phyloP scores from a whole-genome alignment of 2,329 filamentous ascomycete genomes.

The Didymella arachidicola region DNA sequence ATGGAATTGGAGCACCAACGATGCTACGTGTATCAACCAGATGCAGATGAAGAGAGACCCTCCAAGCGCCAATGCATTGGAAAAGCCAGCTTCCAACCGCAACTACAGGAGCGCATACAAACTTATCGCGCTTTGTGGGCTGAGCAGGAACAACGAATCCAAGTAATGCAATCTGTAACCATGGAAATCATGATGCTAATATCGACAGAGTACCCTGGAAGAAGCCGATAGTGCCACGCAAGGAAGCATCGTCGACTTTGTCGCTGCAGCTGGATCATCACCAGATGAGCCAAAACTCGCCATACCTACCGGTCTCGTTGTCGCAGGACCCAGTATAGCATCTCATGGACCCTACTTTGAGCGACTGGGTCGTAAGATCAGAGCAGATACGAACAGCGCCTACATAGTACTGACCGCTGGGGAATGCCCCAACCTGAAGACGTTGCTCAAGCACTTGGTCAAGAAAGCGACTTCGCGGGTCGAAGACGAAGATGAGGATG shows the following conservation, averaged over 20 bases:
- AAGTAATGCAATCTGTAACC: conserved; percentile 52
- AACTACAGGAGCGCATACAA: conserved; percentile 60
- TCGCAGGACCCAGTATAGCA: conserved; percentile 80
- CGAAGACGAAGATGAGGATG: conserved; percentile 64
- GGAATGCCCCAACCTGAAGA: conserved; percentile 77
- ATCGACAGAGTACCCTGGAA: conserved; percentile 46
- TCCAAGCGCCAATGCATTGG: conserved; percentile 53
- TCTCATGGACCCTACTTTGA: conserved; percentile 77
- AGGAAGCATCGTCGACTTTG: conserved; percentile 50
- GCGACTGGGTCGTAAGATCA: conserved; percentile 63
- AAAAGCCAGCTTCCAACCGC: conserved; percentile 34
- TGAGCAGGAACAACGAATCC: conserved; percentile 68
- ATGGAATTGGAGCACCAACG: conserved; percentile 62
- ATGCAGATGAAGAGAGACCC: conserved; percentile 46
- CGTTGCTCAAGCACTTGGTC: conserved; percentile 75
- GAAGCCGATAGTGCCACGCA: conserved; percentile 52
- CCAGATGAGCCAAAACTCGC: conserved; percentile 50
- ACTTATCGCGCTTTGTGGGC: conserved; percentile 72
- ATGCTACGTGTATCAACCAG: conserved; percentile 56
- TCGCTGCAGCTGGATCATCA: conserved; percentile 40
- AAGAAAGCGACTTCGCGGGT: conserved; percentile 66
- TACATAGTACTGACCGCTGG: conserved; percentile 74
- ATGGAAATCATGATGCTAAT: conserved; percentile 19
- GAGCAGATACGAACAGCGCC: conserved; percentile 55
- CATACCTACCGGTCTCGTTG: conserved; percentile 74